Evolutionary conservation across 2,329 filamentous ascomycete genomes (phyloP).

Genomic region (Domatiomyces catenatus): DNA sequence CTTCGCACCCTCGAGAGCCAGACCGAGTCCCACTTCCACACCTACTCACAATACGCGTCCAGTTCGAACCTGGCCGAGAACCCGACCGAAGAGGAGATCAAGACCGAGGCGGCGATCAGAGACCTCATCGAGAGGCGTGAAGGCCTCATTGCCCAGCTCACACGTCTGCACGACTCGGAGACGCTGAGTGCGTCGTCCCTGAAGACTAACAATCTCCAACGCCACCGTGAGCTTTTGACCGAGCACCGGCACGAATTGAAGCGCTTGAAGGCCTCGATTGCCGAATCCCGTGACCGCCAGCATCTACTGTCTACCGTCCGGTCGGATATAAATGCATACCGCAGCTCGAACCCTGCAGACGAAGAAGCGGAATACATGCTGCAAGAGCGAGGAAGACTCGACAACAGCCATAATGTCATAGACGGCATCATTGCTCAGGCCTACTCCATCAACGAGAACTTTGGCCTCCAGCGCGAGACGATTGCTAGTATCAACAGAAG

Average conservation of each 20-base stretch:
- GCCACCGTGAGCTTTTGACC: conserved; percentile 76
- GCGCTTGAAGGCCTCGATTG: conserved; percentile 57
- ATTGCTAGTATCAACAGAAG: conserved; percentile 76
- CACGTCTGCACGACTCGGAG: conserved; percentile 85
- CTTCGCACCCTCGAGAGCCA: conserved; percentile 78
- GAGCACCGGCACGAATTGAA: conserved; percentile 73
- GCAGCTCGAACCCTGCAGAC: conserved; percentile 60
- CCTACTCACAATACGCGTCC: conserved; percentile 80
- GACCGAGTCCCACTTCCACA: conserved; percentile 59
- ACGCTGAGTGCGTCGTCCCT: conserved; percentile 75
- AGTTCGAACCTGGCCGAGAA: conserved; percentile 64
- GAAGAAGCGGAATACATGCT: conserved; percentile 97
- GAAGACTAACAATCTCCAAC: conserved; percentile 90
- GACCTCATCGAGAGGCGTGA: conserved; percentile 82
- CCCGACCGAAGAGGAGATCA: conserved; percentile 68
- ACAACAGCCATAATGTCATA: conserved; percentile 76
- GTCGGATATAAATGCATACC: conserved; percentile 82
- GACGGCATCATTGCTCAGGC: conserved; percentile 88
- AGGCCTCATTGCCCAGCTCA: conserved; percentile 62
- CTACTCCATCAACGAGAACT: conserved; percentile 90
- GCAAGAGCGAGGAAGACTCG: conserved; percentile 68
- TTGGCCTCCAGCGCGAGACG: conserved; percentile 72
- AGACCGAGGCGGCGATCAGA: conserved; percentile 65
- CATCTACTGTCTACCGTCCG: conserved; percentile 85
- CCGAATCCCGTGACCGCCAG: conserved; percentile 66